phyloP scores from a whole-genome alignment of 345 rosid genomes.

The Salix caprea region DNA sequence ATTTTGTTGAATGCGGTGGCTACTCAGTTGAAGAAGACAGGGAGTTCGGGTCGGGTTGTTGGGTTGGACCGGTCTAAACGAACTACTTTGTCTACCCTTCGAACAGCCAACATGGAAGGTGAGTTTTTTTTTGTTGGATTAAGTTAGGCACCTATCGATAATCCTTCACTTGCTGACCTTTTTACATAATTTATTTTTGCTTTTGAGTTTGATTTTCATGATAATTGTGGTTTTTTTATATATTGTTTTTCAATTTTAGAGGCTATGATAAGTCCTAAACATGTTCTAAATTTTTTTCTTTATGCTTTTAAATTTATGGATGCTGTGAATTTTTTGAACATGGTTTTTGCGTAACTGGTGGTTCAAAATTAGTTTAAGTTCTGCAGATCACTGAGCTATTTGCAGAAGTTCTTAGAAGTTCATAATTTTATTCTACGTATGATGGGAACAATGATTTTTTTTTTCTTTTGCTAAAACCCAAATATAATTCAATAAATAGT shows the following conservation, averaged over 20 bases:
- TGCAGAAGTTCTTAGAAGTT: no score
- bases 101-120: conserved; percentile 91
- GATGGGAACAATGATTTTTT: not conserved
- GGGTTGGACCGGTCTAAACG: conserved; percentile 75
- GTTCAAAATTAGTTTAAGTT: no score
- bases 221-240: not conserved
- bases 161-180: not conserved
- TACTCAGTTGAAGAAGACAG: conserved; percentile 85
- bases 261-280: not conserved
- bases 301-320: no score
- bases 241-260: not conserved
- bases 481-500: not conserved
- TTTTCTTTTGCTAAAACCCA: not conserved
- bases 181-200: not conserved
- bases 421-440: not conserved
- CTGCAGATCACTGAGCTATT: no score
- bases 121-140: not conserved
- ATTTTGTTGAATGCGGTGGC: conserved; percentile 86
- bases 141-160: not conserved
- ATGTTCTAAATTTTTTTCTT: no score
- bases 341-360: no score
- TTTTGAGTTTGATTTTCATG: not conserved
- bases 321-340: no score
- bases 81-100: conserved; percentile 81
- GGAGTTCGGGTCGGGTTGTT: conserved; percentile 92